Percentiles rank a stretch among this genome's conserved stretches.
Conservation (phyloP, 2,329 filamentous ascomycete genomes). For the Fusarium transvaalense region DNA sequence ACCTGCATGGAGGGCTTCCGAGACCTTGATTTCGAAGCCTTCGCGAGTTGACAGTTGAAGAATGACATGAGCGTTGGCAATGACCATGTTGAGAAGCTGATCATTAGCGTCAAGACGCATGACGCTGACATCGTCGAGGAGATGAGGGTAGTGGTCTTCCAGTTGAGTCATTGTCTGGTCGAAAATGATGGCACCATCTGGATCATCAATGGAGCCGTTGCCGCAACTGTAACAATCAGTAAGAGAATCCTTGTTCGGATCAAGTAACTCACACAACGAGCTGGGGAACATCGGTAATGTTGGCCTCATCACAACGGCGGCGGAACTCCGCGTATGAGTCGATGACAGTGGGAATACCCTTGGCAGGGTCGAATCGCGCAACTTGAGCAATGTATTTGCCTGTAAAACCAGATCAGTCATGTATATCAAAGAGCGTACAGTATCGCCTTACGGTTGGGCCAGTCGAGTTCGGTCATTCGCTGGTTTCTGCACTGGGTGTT, state of each 20-base stretch:
- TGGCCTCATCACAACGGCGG: slow-evolving; percentile 66
- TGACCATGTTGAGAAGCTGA: slow-evolving; percentile 81
- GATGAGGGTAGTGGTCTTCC: slow-evolving; percentile 70
- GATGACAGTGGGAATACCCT: slow-evolving; percentile 83
- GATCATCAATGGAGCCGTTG: slow-evolving; percentile 85
- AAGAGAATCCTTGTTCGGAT: too few relatives aligned
- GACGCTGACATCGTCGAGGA: slow-evolving; percentile 76
- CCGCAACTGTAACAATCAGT: slow-evolving; percentile 64
- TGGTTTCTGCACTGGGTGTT: slow-evolving; percentile 71
- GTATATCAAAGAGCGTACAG: background rate
- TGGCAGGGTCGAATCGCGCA: slow-evolving; percentile 85
- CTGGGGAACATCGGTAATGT: slow-evolving; percentile 70
- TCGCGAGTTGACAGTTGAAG: slow-evolving; percentile 85
- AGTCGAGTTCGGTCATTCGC: slow-evolving; percentile 66
- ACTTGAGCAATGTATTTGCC: slow-evolving; percentile 84
- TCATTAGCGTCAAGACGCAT: slow-evolving; percentile 83
- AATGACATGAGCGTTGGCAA: slow-evolving; percentile 78
- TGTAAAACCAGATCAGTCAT: slow-evolving; percentile 37
- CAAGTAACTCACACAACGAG: slow-evolving; percentile 70
- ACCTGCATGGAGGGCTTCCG: slow-evolving; percentile 84
- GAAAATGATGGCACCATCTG: slow-evolving; percentile 78
- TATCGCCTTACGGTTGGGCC: slow-evolving; percentile 61
- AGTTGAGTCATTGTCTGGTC: slow-evolving; percentile 78
- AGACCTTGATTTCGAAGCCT: slow-evolving; percentile 89
- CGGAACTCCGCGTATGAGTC: slow-evolving; percentile 81